Conservation (phyloP, 192 early-diverging fungal genomes). For the Chytriomyces sp. region DNA sequence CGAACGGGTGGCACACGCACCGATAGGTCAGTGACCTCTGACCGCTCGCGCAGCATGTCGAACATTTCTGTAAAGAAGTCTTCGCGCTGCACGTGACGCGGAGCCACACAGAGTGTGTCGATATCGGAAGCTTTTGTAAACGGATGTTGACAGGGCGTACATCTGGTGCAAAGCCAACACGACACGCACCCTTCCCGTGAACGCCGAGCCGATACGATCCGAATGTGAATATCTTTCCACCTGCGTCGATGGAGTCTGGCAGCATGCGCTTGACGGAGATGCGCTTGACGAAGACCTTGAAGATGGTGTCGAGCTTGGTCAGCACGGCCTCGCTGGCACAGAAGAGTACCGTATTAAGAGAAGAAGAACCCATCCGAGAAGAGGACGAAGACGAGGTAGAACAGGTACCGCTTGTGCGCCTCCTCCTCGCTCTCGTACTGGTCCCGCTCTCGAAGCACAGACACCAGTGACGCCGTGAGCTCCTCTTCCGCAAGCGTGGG, state of each 20-base stretch:
- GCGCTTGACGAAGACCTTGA: constrained; percentile 90
- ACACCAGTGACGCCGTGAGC: constrained; percentile 70
- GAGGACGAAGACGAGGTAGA: not conserved
- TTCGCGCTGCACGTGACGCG: constrained; percentile 83
- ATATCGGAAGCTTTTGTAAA: constrained; percentile 83
- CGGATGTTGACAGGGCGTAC: not conserved
- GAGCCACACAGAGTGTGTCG: constrained; percentile 95
- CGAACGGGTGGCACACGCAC: constrained; percentile 37
- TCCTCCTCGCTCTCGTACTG: constrained; percentile 90
- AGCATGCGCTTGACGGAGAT: constrained; percentile 73
- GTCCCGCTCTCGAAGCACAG: constrained; percentile 71
- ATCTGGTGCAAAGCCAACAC: not conserved
- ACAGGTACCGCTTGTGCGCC: constrained; percentile 71
- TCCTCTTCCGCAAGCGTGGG: constrained; percentile 71
- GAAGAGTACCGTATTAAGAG: not conserved
- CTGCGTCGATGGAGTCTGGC: constrained; percentile 81
- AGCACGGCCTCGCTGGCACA: constrained; percentile 77
- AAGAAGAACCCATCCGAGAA: not conserved
- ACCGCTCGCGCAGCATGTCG: constrained; percentile 76
- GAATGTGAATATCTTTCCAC: constrained; percentile 97
- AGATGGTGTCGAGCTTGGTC: constrained; percentile 81
- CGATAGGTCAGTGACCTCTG: constrained; percentile 85
- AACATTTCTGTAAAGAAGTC: constrained; percentile 93
- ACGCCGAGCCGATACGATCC: constrained; percentile 96
- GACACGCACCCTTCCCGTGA: constrained; percentile 74